A percentile compares a stretch with the other conserved stretches of the same genome.
phyloP scores from a whole-genome alignment of 176 grass and related monocot species.

The Dendrocalamus sinicus region DNA sequence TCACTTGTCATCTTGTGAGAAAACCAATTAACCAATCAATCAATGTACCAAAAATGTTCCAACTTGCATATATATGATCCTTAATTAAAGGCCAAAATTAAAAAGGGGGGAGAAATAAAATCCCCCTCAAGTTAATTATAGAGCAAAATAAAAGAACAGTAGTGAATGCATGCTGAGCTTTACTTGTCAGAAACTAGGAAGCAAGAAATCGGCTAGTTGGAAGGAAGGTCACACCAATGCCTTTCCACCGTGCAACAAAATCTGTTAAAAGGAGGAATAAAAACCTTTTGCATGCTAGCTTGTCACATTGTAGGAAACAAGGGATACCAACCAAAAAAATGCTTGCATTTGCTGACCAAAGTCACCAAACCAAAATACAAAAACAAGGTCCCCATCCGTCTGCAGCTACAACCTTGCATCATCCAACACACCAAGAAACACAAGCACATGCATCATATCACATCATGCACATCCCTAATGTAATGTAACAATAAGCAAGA shows the following conservation, averaged over 20 bases:
- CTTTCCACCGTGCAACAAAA: conserved; percentile 45
- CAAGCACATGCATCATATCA: neutral
- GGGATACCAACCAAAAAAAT: neutral
- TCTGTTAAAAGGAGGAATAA: conserved; percentile 11
- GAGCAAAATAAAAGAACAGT: neutral
- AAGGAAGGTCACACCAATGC: conserved; percentile 45
- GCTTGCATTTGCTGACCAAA: conserved; percentile 22
- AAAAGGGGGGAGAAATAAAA: neutral
- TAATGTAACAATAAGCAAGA: neutral
- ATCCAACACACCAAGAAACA: neutral
- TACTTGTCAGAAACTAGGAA: conserved; percentile 31
- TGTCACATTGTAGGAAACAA: conserved; percentile 51
- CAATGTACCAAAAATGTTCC: neutral
- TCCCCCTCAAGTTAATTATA: neutral
- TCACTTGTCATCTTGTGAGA: neutral
- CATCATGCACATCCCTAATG: neutral
- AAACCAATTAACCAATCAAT: neutral
- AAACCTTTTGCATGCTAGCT: conserved; percentile 26
- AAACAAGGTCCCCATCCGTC: neutral
- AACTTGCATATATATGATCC: neutral
- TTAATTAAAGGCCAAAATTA: conserved; percentile 8
- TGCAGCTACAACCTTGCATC: neutral
- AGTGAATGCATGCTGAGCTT: neutral
- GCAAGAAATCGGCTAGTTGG: conserved; percentile 28
- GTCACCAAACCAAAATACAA: neutral